phyloP scores from a whole-genome alignment of 2,329 filamentous ascomycete genomes.

The Alternaria incomplexa region DNA sequence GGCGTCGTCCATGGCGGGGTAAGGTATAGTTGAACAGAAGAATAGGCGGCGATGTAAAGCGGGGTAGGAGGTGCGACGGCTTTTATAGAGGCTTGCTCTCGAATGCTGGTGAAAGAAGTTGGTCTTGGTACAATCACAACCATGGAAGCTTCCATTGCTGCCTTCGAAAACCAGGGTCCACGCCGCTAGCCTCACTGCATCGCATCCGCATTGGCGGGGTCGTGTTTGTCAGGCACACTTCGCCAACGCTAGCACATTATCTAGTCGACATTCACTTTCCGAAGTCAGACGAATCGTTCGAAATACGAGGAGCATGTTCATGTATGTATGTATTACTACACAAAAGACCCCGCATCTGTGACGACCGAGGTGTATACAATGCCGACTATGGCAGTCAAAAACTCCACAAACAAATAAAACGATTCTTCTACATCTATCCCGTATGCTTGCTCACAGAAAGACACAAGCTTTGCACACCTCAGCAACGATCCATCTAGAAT shows the following conservation, averaged over 20 bases:
- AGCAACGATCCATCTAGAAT: conserved; percentile 28
- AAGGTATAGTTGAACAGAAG: not conserved
- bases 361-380: conserved; percentile 9
- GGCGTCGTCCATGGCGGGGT: conserved; percentile 59
- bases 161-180: conserved; percentile 9
- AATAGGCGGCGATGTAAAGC: not conserved
- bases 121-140: not conserved
- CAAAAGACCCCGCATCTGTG: conserved; percentile 13
- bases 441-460: conserved; percentile 1
- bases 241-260: not conserved
- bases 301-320: not conserved
- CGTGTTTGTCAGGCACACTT: not conserved
- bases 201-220: not conserved
- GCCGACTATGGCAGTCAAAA: conserved; percentile 2
- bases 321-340: conserved; percentile 16
- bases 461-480: not conserved
- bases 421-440: conserved; percentile 7
- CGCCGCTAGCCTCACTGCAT: not conserved
- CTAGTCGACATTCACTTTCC: not conserved
- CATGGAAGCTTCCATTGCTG: conserved; percentile 14
- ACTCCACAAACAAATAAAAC: conserved; percentile 7
- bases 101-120: not conserved
- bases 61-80: not conserved
- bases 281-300: not conserved
- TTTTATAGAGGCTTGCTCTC: not conserved